Percentiles rank a stretch among this genome's conserved stretches.
These are phyloP conservation scores for Exophiala oligosperma DNA, from an alignment of 2,329 filamentous ascomycete genomes.

Conservation along the genomic window DNA sequence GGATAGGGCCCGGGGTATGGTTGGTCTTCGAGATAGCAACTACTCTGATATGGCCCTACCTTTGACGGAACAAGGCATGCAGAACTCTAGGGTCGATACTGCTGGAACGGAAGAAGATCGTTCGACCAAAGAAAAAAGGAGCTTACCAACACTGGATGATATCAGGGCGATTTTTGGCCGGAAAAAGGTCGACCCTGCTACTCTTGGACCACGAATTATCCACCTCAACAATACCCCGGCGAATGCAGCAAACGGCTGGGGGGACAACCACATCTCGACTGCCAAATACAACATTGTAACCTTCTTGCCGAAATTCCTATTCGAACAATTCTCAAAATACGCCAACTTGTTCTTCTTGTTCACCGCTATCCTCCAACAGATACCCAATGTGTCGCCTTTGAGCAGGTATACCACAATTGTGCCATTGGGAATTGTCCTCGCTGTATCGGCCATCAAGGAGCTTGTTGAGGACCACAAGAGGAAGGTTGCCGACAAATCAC, in stretches of 20 bases:
- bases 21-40: slow-evolving; percentile 75
- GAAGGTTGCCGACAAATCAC: slow-evolving; percentile 77
- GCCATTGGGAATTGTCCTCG: slow-evolving; percentile 82
- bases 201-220: slow-evolving; percentile 87
- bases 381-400: slow-evolving; percentile 90
- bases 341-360: slow-evolving; percentile 99
- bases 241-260: slow-evolving; percentile 84
- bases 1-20: slow-evolving; percentile 82
- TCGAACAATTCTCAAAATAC: slow-evolving; percentile 98
- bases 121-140: slow-evolving; percentile 53
- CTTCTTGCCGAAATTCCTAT: slow-evolving; percentile 94
- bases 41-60: slow-evolving; percentile 99
- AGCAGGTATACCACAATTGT: slow-evolving; percentile 96
- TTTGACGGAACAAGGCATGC: slow-evolving; percentile 72
- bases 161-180: slow-evolving; percentile 93
- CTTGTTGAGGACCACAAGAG: slow-evolving; percentile 90
- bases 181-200: slow-evolving; percentile 83
- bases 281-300: slow-evolving; percentile 94
- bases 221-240: slow-evolving; percentile 94
- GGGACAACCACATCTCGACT: slow-evolving; percentile 96
- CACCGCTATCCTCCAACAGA: slow-evolving; percentile 90
- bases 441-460: slow-evolving; percentile 96
- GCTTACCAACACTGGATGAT: slow-evolving; percentile 64
- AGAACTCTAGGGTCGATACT: slow-evolving; percentile 49
- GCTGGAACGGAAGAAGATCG: slow-evolving; percentile 42